Evolutionary conservation across 1,284 basidiomycete species (phyloP), one percentile per base, ranked within the genome.

Genomic region (Ustilago loliicola): DNA sequence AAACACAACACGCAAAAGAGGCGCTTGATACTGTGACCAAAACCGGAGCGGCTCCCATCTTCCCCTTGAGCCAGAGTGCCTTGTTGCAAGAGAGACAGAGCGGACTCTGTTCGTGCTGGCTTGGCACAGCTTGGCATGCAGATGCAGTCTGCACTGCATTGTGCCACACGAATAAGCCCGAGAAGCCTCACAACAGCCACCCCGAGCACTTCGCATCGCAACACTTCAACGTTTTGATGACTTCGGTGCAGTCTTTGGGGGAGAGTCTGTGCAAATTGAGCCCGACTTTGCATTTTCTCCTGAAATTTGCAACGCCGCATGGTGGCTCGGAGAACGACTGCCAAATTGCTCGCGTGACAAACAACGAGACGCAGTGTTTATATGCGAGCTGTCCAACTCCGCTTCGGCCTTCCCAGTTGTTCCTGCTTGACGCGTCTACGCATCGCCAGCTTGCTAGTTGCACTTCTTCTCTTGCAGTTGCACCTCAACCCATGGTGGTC

Each of bases 331-430:
- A 36, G 45, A 36, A 25, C n/a, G 30, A 27, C 8, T 27, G 45
- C 45, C n/a, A 47, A 6, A 9, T 47, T 47, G 45, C 19, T 38
- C 36, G 36, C 48, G 48, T 50, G 23, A 30, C 30, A 13, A 30
- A 7, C 38, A 7, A 40, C 17, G 19, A 40, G 38, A 9, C 11
- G 36, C 9, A 11, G 7, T 9, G 42, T 29, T 50, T 7, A 68
- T 7, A 68, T 62, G 66, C 60, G 29, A 69, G 40, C 50, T 63
- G 66, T 63, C 66, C 17, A 69, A 69, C 61, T 63, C 66, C 61
- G 66, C 66, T 40, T 36, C 38, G 66, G 54, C 32, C 30, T 58
- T 47, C 47, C 10, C 4, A 11, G 30, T 40, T 65, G 36, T 58
- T 40, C 58, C 58, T 61, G 38, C 25, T 54, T 53, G 27, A 61